phyloP scores from a whole-genome alignment of 305 asterid genomes.

The Solanum hybrid region DNA sequence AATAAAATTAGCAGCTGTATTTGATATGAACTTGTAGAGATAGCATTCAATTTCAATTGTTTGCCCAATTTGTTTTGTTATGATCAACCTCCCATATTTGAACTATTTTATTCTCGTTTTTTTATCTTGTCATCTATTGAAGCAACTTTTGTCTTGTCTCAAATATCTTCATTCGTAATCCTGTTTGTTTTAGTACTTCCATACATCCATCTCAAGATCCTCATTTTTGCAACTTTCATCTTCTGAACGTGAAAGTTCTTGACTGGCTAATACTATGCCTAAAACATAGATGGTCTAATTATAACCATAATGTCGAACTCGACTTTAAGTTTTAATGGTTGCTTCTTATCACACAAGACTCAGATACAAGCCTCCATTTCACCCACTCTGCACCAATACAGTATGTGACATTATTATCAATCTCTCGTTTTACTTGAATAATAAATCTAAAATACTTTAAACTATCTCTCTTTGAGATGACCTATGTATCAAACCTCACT shows the following conservation, averaged over 20 bases:
- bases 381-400: neutral
- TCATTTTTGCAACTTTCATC: neutral
- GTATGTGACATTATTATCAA: neutral
- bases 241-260: neutral
- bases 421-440: neutral
- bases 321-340: neutral
- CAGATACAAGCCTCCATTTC: neutral
- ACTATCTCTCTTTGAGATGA: neutral
- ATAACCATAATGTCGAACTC: neutral
- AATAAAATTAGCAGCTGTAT: neutral
- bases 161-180: neutral
- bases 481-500: neutral
- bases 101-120: neutral
- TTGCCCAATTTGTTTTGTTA: neutral
- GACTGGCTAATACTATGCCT: neutral
- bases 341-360: neutral
- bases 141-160: rapidly evolving
- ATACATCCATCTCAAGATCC: neutral
- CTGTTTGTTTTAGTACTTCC: rapidly evolving
- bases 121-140: neutral
- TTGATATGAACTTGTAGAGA: neutral
- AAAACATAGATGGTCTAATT: neutral
- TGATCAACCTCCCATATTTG: neutral
- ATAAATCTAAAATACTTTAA: neutral
- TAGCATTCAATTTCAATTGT: neutral